These are phyloP conservation scores for Candida hispaniensis DNA, from an alignment of 805 yeast species.

Conservation along the genomic window DNA sequence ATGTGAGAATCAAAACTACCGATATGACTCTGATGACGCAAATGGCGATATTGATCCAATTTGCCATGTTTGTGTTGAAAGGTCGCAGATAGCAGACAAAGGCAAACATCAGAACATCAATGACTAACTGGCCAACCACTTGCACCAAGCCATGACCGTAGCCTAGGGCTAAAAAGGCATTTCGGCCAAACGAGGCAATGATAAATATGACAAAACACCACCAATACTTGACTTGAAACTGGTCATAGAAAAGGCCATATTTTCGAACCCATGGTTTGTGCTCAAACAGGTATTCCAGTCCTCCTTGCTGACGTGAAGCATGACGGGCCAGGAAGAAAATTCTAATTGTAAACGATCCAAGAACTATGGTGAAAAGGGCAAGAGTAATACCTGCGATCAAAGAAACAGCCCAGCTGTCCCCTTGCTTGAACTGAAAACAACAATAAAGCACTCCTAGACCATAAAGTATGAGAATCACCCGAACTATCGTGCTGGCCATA, in stretches of 20 bases:
- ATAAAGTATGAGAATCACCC: slow-evolving; percentile 26
- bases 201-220: slow-evolving; percentile 27
- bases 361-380: slow-evolving; percentile 23
- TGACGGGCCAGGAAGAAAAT: slow-evolving; percentile 24
- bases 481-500: slow-evolving; percentile 23
- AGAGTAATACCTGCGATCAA: slow-evolving; percentile 27
- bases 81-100: slow-evolving; percentile 23
- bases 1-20: slow-evolving; percentile 25
- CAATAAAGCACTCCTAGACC: slow-evolving; percentile 29
- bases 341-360: slow-evolving; percentile 22
- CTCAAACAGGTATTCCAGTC: slow-evolving; percentile 22
- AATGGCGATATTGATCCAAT: slow-evolving; percentile 25
- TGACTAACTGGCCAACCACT: slow-evolving; percentile 27
- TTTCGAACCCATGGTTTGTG: slow-evolving; percentile 27
- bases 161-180: slow-evolving; percentile 29
- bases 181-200: slow-evolving; percentile 24
- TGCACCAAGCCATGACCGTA: slow-evolving; percentile 29
- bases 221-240: slow-evolving; percentile 27
- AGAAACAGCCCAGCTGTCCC: slow-evolving; percentile 28
- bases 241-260: slow-evolving; percentile 30
- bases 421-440: slow-evolving; percentile 26
- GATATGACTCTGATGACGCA: slow-evolving; percentile 26
- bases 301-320: slow-evolving; percentile 22
- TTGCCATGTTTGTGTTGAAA: slow-evolving; percentile 27
- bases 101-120: slow-evolving; percentile 23